These are phyloP conservation scores for Cucurbita argyrosperma DNA, from an alignment of 306 rosid genomes.

Conservation along the genomic window DNA sequence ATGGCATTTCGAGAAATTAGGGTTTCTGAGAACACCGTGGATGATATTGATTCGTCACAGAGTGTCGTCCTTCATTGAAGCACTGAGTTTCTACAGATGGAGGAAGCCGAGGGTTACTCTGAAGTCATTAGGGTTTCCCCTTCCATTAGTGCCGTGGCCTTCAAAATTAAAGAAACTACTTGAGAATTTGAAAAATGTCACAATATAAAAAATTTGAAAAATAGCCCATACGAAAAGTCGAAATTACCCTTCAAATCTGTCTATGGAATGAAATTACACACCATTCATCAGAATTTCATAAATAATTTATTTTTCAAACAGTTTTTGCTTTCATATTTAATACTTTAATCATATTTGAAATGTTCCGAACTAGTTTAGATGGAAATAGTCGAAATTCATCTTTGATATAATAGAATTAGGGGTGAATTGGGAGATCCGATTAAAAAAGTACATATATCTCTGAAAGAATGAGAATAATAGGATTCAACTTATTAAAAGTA, in stretches of 20 bases:
- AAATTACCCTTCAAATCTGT: background rate
- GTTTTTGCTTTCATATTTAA: too few relatives aligned
- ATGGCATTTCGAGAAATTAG: conserved; percentile 1
- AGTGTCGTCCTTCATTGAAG: background rate
- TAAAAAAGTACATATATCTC: background rate
- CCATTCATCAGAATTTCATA: background rate
- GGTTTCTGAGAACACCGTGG: background rate
- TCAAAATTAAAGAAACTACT: background rate
- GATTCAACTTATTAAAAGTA: background rate
- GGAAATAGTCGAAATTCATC: too few relatives aligned
- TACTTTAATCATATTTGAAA: too few relatives aligned
- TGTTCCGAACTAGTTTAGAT: too few relatives aligned
- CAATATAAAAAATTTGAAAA: background rate
- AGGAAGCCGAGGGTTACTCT: background rate
- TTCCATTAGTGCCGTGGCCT: background rate
- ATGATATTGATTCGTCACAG: background rate
- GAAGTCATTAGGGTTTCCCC: background rate
- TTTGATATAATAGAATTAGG: too few relatives aligned
- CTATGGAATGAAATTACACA: background rate
- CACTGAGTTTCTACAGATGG: background rate
- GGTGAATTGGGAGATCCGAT: too few relatives aligned
- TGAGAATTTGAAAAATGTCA: background rate
- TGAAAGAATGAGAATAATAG: background rate
- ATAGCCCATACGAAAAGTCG: background rate
- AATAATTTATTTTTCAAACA: background rate